Base-by-base conservation (phyloP, 139 green algal species). In the Chara braunii region DNA sequence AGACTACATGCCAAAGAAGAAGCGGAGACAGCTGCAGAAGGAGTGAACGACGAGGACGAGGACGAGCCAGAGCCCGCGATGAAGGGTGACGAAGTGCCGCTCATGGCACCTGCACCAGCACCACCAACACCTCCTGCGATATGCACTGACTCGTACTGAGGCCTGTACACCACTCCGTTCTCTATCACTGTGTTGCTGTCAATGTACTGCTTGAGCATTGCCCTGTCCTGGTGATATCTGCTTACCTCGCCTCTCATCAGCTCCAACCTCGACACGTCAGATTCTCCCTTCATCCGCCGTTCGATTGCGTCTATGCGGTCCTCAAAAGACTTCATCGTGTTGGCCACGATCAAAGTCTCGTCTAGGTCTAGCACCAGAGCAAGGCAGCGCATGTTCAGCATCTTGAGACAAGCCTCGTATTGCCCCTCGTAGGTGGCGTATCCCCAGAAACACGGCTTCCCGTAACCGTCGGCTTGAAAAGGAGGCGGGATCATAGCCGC, bases 311-410 rank as follows among this genome's bases (percentile, higher is more conserved):
- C 64, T 26, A 73, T 69, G 33, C 57, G 55, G 7, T 73, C 64
- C 37, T 74, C 64, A 60, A 73, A 73, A 7, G 55, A 70, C 18
- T 66, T 64, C 31, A 60, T 31, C 7, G 64, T 70, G 43, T 73
- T 73, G 14, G 65, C 65, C 14, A 74, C 57, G 28, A 74, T 23
- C 26, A 74, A 51, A 11, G 65, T 74, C 12, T 74, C 65, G 30
- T 74, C 65, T 23, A 74, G 65, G 29, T 74, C 65, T 35, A 74
- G 48, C 8, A 74, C 65, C 29, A 74, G 29, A 22, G 56, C 65
- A 23, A 74, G 34, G 11, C 22, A 45, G 8, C 65, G 53, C 12
- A n/a, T 40, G 43, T 74, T 72, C 43, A 74, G 34, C 56, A 74
- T 29, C 7, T 36, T 51, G 42, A 63, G 43, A 30, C 35, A 62